These are phyloP conservation scores for Cordyceps militaris DNA, from an alignment of 2,329 filamentous ascomycete genomes.

Conservation along the genomic window DNA sequence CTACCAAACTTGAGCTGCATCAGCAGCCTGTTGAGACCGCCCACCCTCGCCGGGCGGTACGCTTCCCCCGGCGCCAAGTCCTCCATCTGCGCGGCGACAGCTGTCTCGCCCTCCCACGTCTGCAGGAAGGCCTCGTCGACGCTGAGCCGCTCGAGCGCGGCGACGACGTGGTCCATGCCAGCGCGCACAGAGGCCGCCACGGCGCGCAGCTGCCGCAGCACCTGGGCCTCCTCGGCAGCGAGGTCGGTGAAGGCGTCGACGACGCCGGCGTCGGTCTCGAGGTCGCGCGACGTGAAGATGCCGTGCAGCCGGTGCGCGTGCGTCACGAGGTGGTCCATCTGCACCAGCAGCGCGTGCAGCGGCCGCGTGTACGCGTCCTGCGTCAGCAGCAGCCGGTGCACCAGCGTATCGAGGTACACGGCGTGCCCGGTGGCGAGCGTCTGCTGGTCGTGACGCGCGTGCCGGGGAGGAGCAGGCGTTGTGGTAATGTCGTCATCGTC, in stretches of 20 bases:
- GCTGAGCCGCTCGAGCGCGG: constrained; percentile 40
- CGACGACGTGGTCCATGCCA: constrained; percentile 62
- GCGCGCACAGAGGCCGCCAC: constrained; percentile 58
- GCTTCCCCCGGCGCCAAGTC: constrained; percentile 25
- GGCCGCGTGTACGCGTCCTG: constrained; percentile 55
- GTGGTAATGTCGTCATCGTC: constrained; percentile 9
- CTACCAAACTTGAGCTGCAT: constrained; percentile 78
- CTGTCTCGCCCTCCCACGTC: constrained; percentile 33
- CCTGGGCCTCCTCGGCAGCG: constrained; percentile 62
- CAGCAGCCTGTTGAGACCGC: constrained; percentile 74
- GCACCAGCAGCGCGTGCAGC: constrained; percentile 59
- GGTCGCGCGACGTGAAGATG: constrained; percentile 70
- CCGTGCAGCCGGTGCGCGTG: constrained; percentile 68
- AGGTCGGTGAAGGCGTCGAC: constrained; percentile 69
- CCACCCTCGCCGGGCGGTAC: constrained; percentile 66
- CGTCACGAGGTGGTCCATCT: constrained; percentile 76
- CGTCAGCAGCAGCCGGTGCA: constrained; percentile 59
- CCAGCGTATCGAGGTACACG: constrained; percentile 63
- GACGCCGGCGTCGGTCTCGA: constrained; percentile 76
- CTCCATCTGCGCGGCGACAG: constrained; percentile 32
- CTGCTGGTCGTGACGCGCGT: constrained; percentile 64
- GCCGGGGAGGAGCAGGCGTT: constrained; percentile 16
- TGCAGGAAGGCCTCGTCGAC: constrained; percentile 37
- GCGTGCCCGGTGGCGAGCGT: constrained; percentile 74
- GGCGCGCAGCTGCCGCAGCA: constrained; percentile 55